Percentiles rank a stretch among this genome's conserved stretches.
These are phyloP conservation scores for Coniochaeta pulveracea DNA, from an alignment of 2,329 filamentous ascomycete species.

Conservation along the genomic window DNA sequence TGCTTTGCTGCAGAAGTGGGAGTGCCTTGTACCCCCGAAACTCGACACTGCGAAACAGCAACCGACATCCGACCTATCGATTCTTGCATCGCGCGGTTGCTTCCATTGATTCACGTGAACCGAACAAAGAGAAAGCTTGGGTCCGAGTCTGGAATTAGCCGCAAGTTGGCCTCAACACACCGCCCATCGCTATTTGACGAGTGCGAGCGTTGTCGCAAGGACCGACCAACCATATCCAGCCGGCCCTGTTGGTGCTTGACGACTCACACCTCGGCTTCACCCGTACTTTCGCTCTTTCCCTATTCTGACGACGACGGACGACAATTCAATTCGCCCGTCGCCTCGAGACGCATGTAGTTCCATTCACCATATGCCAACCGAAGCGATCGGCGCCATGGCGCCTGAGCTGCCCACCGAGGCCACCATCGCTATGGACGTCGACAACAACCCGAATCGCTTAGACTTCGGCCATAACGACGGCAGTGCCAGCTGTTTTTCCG, in stretches of 20 bases:
- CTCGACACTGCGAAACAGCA: constrained; percentile 1
- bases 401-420: constrained; percentile 23
- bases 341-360: constrained; percentile 30
- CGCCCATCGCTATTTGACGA: no score
- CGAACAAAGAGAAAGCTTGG: no score
- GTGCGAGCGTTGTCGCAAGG: no score
- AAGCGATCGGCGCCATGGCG: constrained; percentile 38
- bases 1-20: no score
- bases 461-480: no score
- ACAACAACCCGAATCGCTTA: constrained; percentile 7
- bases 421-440: constrained; percentile 14
- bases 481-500: constrained; percentile 4
- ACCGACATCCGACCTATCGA: constrained; percentile 2
- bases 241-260: no score
- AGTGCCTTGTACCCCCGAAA: neutral
- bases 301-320: no score
- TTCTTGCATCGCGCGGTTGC: constrained; percentile 3
- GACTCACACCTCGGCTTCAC: no score
- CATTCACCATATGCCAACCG: constrained; percentile 38
- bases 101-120: constrained; percentile 2
- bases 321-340: constrained; percentile 1
- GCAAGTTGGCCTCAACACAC: no score
- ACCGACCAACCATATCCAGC: no score
- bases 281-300: constrained; percentile 3
- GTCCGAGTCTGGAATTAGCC: no score